Percentiles rank a stretch among this genome's conserved stretches.
Conservation (phyloP, 1,139 yeast genomes). For the Candida glucosophila region DNA sequence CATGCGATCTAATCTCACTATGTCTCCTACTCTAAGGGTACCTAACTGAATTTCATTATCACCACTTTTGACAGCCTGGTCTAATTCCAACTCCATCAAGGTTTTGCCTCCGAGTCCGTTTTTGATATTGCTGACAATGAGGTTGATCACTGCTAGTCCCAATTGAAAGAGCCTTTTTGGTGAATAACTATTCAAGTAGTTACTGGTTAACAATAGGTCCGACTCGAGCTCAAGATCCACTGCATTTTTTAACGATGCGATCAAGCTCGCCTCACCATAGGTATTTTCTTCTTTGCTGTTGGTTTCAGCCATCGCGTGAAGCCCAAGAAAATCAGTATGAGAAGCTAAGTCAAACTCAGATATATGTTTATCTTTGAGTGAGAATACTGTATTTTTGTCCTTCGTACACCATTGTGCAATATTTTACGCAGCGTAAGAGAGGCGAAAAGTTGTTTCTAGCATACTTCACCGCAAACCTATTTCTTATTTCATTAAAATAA, state of each 20-base stretch:
- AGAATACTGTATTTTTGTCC: too few relatives aligned
- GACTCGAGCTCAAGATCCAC: slow-evolving; percentile 50
- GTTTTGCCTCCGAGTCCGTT: slow-evolving; percentile 81
- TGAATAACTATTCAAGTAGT: slow-evolving; percentile 42
- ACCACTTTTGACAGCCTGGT: slow-evolving; percentile 39
- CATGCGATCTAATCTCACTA: slow-evolving; percentile 46
- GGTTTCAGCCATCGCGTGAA: too few relatives aligned
- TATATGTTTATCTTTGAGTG: too few relatives aligned
- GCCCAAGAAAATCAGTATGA: too few relatives aligned
- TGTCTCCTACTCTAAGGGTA: slow-evolving; percentile 69
- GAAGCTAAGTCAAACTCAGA: too few relatives aligned
- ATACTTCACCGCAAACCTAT: too few relatives aligned
- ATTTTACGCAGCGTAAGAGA: too few relatives aligned
- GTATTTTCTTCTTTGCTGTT: too few relatives aligned
- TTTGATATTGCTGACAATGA: slow-evolving; percentile 48
- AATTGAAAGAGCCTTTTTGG: slow-evolving; percentile 57
- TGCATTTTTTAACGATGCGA: slow-evolving; percentile 41
- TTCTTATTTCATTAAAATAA: too few relatives aligned
- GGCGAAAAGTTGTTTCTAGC: too few relatives aligned
- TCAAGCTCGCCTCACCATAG: slow-evolving; percentile 19
- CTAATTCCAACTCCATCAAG: slow-evolving; percentile 56
- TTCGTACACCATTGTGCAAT: too few relatives aligned
- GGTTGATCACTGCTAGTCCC: slow-evolving; percentile 71
- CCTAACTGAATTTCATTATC: slow-evolving; percentile 43
- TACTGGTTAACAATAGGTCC: slow-evolving; percentile 47